Conservation (phyloP, 176 grass and related monocot genomes). For the Oryza glumipatula region DNA sequence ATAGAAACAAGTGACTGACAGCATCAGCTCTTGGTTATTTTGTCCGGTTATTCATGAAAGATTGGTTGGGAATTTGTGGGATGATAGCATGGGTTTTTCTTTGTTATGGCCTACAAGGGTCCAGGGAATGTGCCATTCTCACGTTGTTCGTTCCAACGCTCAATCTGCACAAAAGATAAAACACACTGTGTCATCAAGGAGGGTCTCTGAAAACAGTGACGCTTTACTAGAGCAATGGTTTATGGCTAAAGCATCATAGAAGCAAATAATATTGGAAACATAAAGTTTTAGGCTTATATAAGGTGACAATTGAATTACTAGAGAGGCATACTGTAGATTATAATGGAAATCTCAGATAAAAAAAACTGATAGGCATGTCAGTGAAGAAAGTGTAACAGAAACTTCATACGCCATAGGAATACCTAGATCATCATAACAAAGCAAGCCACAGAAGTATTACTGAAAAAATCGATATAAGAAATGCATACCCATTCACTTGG, state of each 20-base stretch:
- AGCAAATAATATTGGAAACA: neutral
- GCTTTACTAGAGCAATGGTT: neutral
- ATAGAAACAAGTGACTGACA: slow-evolving; percentile 2
- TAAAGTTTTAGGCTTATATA: neutral
- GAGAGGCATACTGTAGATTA: neutral
- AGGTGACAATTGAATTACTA: neutral
- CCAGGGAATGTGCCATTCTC: slow-evolving; percentile 72
- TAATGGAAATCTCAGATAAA: neutral
- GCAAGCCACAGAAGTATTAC: neutral
- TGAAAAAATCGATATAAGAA: neutral
- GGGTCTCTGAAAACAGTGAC: neutral
- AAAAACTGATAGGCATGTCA: neutral
- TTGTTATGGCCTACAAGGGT: slow-evolving; percentile 40
- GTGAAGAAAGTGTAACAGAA: neutral
- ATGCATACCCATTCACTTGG: slow-evolving; percentile 83
- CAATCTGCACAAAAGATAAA: slow-evolving; percentile 49
- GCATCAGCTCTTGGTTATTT: neutral
- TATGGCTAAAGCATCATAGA: neutral
- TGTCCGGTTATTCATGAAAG: neutral
- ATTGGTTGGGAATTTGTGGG: neutral
- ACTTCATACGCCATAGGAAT: slow-evolving; percentile 15
- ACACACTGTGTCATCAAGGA: neutral
- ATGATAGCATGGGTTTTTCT: neutral
- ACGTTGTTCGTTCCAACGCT: slow-evolving; percentile 78
- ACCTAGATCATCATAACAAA: neutral